Conservation (phyloP, 768 basidiomycete species). For the Xerocomus spinulosus region DNA sequence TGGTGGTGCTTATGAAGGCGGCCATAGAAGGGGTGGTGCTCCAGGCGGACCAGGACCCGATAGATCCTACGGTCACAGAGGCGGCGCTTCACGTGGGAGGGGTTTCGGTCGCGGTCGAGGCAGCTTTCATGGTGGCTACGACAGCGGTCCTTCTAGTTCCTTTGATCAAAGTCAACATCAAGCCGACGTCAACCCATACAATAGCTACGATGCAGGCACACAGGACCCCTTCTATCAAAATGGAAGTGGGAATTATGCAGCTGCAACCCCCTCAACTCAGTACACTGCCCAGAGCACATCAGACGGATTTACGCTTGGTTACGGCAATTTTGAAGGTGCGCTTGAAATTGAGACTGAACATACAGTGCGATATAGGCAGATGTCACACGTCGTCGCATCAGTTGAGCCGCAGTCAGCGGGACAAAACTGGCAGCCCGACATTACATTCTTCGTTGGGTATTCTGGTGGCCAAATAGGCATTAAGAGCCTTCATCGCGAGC, state of each 20-base stretch:
- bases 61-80: slow-evolving; percentile 62
- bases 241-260: slow-evolving; percentile 54
- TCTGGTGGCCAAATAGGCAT: slow-evolving; percentile 23
- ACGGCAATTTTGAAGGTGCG: slow-evolving; percentile 80
- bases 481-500: slow-evolving; percentile 38
- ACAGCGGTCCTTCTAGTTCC: slow-evolving; percentile 46
- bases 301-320: slow-evolving; percentile 54
- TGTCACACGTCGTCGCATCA: slow-evolving; percentile 29
- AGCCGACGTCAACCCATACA: slow-evolving; percentile 62
- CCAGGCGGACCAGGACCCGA: slow-evolving; percentile 67
- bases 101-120: slow-evolving; percentile 54
- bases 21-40: slow-evolving; percentile 60
- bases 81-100: slow-evolving; percentile 47
- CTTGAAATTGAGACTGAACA: slow-evolving; percentile 63
- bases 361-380: slow-evolving; percentile 40
- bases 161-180: slow-evolving; percentile 67
- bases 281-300: slow-evolving; percentile 45
- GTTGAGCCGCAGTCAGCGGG: slow-evolving; percentile 46
- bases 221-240: slow-evolving; percentile 69
- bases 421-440: slow-evolving; percentile 38
- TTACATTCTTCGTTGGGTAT: slow-evolving; percentile 21
- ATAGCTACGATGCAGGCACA: slow-evolving; percentile 57
- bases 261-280: slow-evolving; percentile 47
- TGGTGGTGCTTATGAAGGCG: slow-evolving; percentile 53
- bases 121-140: slow-evolving; percentile 50